These are phyloP conservation scores for Fusarium domesticum DNA, from an alignment of 2,329 filamentous ascomycete species.

Conservation along the genomic window DNA sequence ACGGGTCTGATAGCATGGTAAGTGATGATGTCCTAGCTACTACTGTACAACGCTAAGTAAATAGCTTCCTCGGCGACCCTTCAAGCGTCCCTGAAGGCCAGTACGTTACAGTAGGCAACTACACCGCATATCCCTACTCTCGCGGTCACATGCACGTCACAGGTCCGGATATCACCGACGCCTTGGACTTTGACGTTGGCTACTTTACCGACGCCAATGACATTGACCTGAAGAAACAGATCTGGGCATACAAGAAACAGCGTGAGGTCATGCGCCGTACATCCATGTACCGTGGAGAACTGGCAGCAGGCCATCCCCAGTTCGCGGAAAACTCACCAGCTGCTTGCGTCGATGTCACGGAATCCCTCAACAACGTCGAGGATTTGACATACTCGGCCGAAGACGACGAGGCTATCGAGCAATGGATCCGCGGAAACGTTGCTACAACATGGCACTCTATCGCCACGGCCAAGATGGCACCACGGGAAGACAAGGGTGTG, in stretches of 20 bases:
- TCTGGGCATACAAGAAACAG: constrained; percentile 65
- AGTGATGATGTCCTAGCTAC: neutral
- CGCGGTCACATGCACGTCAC: constrained; percentile 61
- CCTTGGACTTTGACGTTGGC: constrained; percentile 55
- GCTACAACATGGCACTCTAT: constrained; percentile 46
- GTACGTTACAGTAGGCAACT: constrained; percentile 52
- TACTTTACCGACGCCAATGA: constrained; percentile 55
- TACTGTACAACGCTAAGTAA: neutral
- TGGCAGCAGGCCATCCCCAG: constrained; percentile 41
- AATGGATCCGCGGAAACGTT: constrained; percentile 41
- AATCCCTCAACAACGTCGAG: constrained; percentile 29
- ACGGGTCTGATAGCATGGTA: constrained; percentile 33
- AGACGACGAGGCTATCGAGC: constrained; percentile 49
- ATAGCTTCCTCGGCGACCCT: constrained; percentile 42
- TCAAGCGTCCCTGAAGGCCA: constrained; percentile 39
- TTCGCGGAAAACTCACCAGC: constrained; percentile 44
- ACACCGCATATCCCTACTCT: constrained; percentile 46
- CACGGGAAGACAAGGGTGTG: constrained; percentile 40
- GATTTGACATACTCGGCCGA: constrained; percentile 49
- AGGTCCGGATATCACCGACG: constrained; percentile 39
- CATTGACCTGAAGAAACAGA: constrained; percentile 57
- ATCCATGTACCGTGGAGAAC: constrained; percentile 49
- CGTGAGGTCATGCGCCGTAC: constrained; percentile 60
- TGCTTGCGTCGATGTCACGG: constrained; percentile 45
- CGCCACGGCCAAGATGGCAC: constrained; percentile 46